These are phyloP conservation scores for Entophlyctis helioformis DNA, from an alignment of 192 early-diverging fungal genomes.

Conservation along the genomic window DNA sequence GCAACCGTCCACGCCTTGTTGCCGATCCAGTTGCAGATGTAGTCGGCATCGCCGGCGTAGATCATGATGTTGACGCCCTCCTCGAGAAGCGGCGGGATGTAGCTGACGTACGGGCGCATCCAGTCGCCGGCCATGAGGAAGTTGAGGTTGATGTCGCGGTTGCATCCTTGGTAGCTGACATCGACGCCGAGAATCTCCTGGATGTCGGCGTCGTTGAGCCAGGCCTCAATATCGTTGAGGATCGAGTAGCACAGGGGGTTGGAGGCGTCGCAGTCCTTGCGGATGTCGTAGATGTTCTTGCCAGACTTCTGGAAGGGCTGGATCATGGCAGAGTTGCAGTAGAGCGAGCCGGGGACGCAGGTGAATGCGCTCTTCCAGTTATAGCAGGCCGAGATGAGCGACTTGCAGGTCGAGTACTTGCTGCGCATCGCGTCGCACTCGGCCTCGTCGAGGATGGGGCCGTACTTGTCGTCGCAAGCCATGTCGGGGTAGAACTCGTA, in stretches of 20 bases:
- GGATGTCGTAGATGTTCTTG: slow-evolving; percentile 89
- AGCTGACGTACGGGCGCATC: slow-evolving; percentile 69
- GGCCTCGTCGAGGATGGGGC: slow-evolving; percentile 60
- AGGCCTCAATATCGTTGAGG: slow-evolving; percentile 64
- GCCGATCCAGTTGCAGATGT: slow-evolving; percentile 82
- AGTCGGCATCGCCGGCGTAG: slow-evolving; percentile 90
- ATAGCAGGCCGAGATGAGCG: slow-evolving; percentile 75
- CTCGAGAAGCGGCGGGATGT: slow-evolving; percentile 50
- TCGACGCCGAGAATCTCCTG: slow-evolving; percentile 68
- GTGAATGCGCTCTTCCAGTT: slow-evolving; percentile 59
- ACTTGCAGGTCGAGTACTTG: slow-evolving; percentile 61
- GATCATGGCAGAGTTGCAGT: slow-evolving; percentile 80
- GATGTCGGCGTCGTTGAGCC: slow-evolving; percentile 66
- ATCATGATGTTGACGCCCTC: slow-evolving; percentile 73
- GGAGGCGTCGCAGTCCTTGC: slow-evolving; percentile 65
- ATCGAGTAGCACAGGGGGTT: slow-evolving; percentile 74
- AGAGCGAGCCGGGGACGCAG: slow-evolving; percentile 71
- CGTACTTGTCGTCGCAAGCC: slow-evolving; percentile 31
- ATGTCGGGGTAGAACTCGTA: slow-evolving; percentile 70
- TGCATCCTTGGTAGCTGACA: slow-evolving; percentile 66
- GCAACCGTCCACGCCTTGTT: slow-evolving; percentile 86
- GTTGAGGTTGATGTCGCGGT: slow-evolving; percentile 62
- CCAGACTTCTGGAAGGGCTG: slow-evolving; percentile 68
- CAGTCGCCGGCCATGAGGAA: slow-evolving; percentile 80
- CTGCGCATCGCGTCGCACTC: slow-evolving; percentile 66